Evolutionary conservation across 768 basidiomycete genomes (phyloP).

Genomic region (Glaciozyma antarctica): DNA sequence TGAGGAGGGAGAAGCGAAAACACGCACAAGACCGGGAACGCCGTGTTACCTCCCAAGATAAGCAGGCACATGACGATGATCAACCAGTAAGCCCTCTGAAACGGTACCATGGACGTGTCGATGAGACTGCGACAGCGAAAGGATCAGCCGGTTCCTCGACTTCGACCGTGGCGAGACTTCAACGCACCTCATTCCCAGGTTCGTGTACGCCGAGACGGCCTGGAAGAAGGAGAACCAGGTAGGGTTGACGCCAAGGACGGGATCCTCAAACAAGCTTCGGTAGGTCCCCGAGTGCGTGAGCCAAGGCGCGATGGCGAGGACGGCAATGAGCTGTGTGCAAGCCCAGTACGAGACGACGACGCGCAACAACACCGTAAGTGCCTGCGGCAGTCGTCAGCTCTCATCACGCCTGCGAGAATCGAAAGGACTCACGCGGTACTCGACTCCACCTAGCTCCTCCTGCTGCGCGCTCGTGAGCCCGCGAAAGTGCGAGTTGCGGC

Average conservation of each 20-base stretch:
- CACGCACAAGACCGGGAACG: conserved; percentile 55
- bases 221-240: conserved; percentile 38
- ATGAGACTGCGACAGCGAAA: conserved; percentile 24
- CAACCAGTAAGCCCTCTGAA: conserved; percentile 50
- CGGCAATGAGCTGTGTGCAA: conserved; percentile 56
- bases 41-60: conserved; percentile 86
- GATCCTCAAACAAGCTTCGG: background rate
- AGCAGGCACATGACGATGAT: conserved; percentile 54
- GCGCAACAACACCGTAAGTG: conserved; percentile 31
- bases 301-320: conserved; percentile 73
- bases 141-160: background rate
- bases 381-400: conserved; percentile 9
- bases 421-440: conserved; percentile 51
- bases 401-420: background rate
- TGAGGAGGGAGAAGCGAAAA: conserved; percentile 56
- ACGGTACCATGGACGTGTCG: conserved; percentile 84
- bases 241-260: conserved; percentile 42
- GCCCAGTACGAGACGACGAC: conserved; percentile 53
- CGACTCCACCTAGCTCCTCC: conserved; percentile 90
- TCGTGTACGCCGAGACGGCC: conserved; percentile 44
- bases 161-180: background rate
- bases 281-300: conserved; percentile 47
- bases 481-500: conserved; percentile 40
- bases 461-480: conserved; percentile 67
- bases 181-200: conserved; percentile 54